Percentiles rank a stretch among this genome's conserved stretches.
phyloP scores from a whole-genome alignment of 2,329 filamentous ascomycete genomes.

The Microdochium nivale region DNA sequence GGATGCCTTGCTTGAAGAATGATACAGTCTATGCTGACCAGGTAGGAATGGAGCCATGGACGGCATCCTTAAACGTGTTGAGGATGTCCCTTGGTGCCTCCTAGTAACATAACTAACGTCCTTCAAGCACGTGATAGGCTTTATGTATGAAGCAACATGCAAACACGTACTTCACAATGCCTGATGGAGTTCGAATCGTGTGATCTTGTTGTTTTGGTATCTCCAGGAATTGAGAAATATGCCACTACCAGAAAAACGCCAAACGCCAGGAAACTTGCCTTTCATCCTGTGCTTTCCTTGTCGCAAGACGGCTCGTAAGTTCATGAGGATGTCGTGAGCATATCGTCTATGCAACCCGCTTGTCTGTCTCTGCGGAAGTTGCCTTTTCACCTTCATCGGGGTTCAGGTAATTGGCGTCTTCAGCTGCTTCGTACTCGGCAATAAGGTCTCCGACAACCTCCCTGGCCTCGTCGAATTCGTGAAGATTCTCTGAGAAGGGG shows the following conservation, averaged over 20 bases:
- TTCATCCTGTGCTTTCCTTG: not conserved
- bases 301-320: not conserved
- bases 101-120: too few relatives aligned
- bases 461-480: slow-evolving; percentile 91
- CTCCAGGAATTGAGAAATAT: not conserved
- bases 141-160: too few relatives aligned
- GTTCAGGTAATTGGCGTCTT: slow-evolving; percentile 82
- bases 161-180: too few relatives aligned
- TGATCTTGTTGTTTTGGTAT: not conserved
- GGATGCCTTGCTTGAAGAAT: too few relatives aligned
- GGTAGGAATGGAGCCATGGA: too few relatives aligned
- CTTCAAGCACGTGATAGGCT: too few relatives aligned
- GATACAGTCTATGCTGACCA: too few relatives aligned
- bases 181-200: not conserved
- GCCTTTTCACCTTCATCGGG: slow-evolving; percentile 52
- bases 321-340: not conserved
- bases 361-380: slow-evolving; percentile 44
- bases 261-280: not conserved
- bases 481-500: slow-evolving; percentile 82
- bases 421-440: slow-evolving; percentile 90
- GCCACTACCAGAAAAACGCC: not conserved
- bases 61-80: too few relatives aligned
- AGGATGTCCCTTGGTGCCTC: too few relatives aligned
- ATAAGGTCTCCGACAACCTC: slow-evolving; percentile 89
- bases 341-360: slow-evolving; percentile 22